phyloP scores from a whole-genome alignment of 139 green algal species.

The Deuterostichococcus epilithicus region DNA sequence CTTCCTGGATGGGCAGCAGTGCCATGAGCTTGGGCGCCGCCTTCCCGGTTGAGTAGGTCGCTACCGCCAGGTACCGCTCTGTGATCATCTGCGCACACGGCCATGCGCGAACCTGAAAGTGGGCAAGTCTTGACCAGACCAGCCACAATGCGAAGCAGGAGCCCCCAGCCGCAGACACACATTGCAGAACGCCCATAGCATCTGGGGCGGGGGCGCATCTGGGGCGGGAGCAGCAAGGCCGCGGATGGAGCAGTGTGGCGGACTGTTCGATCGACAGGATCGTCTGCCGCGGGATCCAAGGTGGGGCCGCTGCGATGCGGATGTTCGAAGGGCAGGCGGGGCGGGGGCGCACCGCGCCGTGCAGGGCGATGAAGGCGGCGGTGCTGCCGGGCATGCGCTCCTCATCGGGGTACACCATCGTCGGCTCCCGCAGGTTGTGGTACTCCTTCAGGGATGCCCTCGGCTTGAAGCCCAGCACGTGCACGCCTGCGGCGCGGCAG shows the following conservation, averaged over 20 bases:
- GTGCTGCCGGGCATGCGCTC: constrained; percentile 32
- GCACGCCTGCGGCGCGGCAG: constrained; percentile 23
- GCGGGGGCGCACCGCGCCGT: constrained; percentile 10
- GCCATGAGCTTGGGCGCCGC: constrained; percentile 44
- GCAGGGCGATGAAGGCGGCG: constrained; percentile 55
- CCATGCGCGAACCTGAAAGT: background rate
- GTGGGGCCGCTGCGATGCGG: no score
- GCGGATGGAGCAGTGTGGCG: no score
- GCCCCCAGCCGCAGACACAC: no score
- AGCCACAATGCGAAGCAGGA: no score
- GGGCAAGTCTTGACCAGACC: background rate
- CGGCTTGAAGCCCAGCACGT: constrained; percentile 70
- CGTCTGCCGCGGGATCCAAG: no score
- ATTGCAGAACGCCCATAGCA: no score
- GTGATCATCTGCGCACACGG: constrained; percentile 19
- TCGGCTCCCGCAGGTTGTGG: constrained; percentile 44
- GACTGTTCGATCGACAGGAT: no score
- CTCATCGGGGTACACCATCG: constrained; percentile 75
- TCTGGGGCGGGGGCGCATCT: no score
- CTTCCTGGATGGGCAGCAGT: constrained; percentile 50
- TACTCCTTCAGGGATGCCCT: constrained; percentile 32
- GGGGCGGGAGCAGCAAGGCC: no score
- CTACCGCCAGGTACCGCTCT: constrained; percentile 31
- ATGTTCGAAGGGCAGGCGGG: no score
- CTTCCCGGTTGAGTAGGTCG: constrained; percentile 27